Conservation (phyloP, 352 stramenopile genomes). For the Pythium grandisporangium region DNA sequence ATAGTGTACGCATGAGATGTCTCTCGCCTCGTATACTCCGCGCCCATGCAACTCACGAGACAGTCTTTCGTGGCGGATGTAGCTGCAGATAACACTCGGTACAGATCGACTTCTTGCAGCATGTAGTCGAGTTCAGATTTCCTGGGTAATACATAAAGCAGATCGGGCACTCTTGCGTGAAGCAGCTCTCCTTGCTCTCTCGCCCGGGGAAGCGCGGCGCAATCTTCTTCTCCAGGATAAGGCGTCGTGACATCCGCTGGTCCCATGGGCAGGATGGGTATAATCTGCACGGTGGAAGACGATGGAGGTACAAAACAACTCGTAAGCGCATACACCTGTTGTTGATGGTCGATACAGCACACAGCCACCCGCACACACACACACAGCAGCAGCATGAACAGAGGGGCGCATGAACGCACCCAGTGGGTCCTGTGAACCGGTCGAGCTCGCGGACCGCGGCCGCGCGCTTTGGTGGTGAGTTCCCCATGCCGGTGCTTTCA, state of each 20-base stretch:
- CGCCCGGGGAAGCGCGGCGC: slow-evolving; percentile 59
- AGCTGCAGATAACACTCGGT: slow-evolving; percentile 27
- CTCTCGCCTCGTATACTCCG: not conserved
- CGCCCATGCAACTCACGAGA: slow-evolving; percentile 10
- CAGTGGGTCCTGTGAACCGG: slow-evolving; percentile 53
- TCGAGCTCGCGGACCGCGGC: slow-evolving; percentile 48
- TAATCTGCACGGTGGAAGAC: slow-evolving; percentile 25
- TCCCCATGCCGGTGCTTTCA: slow-evolving; percentile 33
- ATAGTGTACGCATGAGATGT: not conserved
- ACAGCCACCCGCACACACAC: too few species aligned
- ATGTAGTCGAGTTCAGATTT: slow-evolving; percentile 22
- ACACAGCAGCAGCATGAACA: slow-evolving; percentile 1
- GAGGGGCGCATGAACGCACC: slow-evolving; percentile 23
- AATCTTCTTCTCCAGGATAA: slow-evolving; percentile 70
- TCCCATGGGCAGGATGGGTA: slow-evolving; percentile 77
- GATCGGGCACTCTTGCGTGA: slow-evolving; percentile 73
- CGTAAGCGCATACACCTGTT: not conserved
- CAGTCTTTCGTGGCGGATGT: slow-evolving; percentile 20
- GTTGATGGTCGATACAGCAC: too few species aligned
- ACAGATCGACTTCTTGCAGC: slow-evolving; percentile 31
- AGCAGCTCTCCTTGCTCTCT: slow-evolving; percentile 47
- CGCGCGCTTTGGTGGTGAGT: slow-evolving; percentile 44
- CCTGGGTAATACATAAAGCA: slow-evolving; percentile 67
- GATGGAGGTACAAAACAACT: slow-evolving; percentile 1
- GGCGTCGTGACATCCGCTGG: slow-evolving; percentile 36